Base-by-base conservation (phyloP, 2,329 filamentous ascomycete species). In the Venturia aucupariae region DNA sequence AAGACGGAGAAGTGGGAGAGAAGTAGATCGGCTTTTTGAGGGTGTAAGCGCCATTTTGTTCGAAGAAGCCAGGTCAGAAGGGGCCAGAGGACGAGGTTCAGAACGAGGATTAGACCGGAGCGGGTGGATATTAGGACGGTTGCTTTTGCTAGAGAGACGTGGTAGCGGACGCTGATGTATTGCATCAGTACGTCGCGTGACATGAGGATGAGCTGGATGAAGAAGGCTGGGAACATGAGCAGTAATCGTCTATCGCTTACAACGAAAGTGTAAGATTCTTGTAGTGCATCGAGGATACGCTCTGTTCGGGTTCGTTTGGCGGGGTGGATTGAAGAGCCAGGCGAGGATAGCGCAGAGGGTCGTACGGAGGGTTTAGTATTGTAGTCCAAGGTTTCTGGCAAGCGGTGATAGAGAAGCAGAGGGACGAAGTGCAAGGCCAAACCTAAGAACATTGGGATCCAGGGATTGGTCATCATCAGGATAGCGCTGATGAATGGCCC, bases 81-180 rank as follows among this genome's bases (percentile, higher is more conserved):
- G 2, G 75, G 74, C 2, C 75, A 66, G 13, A 75, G 46, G 55
- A 70, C 38, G 30, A 74, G 69, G 22, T 75, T 68, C 6, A 73
- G 67, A 11, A 70, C 22, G 24, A 73, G 66, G 42, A 69, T 69
- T 63, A 73, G 65, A 4, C 67, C 69, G 17, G 70, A 68, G 38
- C 68, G 68, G 54, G 75, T 65, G 10, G 72, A 72, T 39, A 73
- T 57, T 32, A 75, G 62, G 17, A 75, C 64, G 0, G 75, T 76
- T 10, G 72, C 69, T 41, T 68, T 62, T 13, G 73, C 68, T 41
- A 75, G 81, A 8, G 75, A 76, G 76, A 81, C 80, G 38, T 72
- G 61, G 69, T 82, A 85, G 11, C 81, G 76, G 60, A 78, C 80
- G 0, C 78, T 80, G 63, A 81, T 75, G 68, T 84, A 84, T 68